Base-by-base conservation (phyloP, 495 filamentous ascomycete genomes). In the Lepidopterella palustris region DNA sequence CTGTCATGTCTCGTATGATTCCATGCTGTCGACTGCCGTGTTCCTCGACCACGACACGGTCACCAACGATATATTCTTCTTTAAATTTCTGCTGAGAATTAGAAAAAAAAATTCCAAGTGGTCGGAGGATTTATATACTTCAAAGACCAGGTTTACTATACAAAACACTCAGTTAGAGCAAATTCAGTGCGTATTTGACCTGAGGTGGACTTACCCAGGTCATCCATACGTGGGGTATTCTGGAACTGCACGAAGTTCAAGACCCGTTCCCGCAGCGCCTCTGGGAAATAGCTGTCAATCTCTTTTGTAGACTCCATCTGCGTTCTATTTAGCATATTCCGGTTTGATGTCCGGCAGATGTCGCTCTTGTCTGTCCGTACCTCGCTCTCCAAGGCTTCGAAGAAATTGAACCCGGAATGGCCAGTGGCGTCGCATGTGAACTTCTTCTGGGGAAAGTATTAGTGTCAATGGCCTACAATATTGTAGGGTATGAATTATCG, bases 381-480 rank as follows among this genome's bases (percentile, higher is more conserved):
- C 82, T 98, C 95, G 72, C 91, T 96, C 70, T 88, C 84, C 15
- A 91, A 78, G 3, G 93, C 93, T 55, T 97, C 90, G 59, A 95
- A 97, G 72, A 95, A 97, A n/a, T 80, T 92, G 64, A 97, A 74
- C 26, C 87, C 87, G 26, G 92, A 95, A 72, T 96, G 91, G 31
- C 93, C 93, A 2, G 89, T 97, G 59, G 97, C 92, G 62, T 93
- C 87, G 71, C 92, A 96, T 53, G 92, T 95, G 69, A 97, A 99
- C 45, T 86, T 84, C 60, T 85, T 87, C 83, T 93, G 64, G 45
- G 55, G 35, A 15, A 18, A 15, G 2, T 42, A 18, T 42, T 10
- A 42, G 35, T 42, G 20, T 29, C 18, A 56, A n/a, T 11, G 26
- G 15, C 50, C 55, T 11, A 18, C 9, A 1, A 6, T 29, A 8